A percentile compares a stretch with the other conserved stretches of the same genome.
phyloP scores from a whole-genome alignment of 208 protist genomes.

The Acanthamoeba healyi region DNA sequence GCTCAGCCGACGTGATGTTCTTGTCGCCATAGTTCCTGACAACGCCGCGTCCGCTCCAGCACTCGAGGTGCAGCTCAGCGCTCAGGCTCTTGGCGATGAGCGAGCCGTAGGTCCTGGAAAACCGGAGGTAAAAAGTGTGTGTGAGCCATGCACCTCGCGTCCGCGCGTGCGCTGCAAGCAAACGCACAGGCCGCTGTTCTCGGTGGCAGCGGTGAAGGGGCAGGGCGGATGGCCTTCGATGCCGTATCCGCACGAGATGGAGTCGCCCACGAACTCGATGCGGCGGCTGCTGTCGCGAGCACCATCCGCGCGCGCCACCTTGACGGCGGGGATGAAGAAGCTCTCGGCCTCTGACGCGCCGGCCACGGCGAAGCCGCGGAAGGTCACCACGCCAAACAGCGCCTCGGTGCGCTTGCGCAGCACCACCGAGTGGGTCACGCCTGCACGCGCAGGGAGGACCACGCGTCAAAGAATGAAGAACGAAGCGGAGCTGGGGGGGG shows the following conservation, averaged over 20 bases:
- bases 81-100: constrained; percentile 59
- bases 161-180: background rate
- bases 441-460: background rate
- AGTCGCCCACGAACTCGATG: constrained; percentile 80
- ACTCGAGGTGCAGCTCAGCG: constrained; percentile 40
- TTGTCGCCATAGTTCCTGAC: constrained; percentile 21
- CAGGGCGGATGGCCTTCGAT: constrained; percentile 50
- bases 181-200: constrained; percentile 71
- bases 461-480: background rate
- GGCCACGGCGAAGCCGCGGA: constrained; percentile 72
- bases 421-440: background rate
- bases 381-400: constrained; percentile 64
- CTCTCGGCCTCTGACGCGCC: background rate
- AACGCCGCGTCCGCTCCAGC: constrained; percentile 11
- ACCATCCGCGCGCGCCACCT: background rate
- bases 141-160: background rate
- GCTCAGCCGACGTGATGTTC: constrained; percentile 44
- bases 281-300: background rate
- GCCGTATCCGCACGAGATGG: constrained; percentile 77
- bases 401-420: constrained; percentile 77
- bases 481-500: background rate
- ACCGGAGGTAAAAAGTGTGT: background rate
- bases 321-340: background rate
- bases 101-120: constrained; percentile 60
- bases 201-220: constrained; percentile 39